Evolutionary conservation across 257 asterid genomes (phyloP).

Genomic region (Craterostigma plantagineum): DNA sequence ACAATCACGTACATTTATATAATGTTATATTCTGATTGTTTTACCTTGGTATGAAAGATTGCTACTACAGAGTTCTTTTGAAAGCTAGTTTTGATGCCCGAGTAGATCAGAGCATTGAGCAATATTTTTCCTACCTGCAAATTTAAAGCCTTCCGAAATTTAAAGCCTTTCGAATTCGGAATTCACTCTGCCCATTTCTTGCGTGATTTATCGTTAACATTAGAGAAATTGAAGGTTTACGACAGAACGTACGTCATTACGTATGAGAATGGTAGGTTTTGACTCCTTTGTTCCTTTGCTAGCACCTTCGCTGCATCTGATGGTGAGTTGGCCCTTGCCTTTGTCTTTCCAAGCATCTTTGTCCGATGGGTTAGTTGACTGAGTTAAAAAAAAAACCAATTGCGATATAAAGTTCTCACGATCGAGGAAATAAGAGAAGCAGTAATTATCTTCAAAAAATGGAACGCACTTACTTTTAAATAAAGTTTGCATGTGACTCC

Average conservation of each 20-base stretch:
- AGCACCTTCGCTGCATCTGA: slow-evolving; percentile 80
- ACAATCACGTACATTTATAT: too few species aligned
- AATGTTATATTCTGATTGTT: slow-evolving; percentile 4
- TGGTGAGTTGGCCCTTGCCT: slow-evolving; percentile 75
- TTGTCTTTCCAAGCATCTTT: slow-evolving; percentile 82
- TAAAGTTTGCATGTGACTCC: slow-evolving; percentile 93
- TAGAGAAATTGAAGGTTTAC: too few species aligned
- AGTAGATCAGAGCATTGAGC: slow-evolving; percentile 74
- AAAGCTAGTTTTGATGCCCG: slow-evolving; percentile 68
- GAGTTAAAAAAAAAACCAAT: slow-evolving; percentile 10
- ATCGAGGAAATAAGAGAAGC: too few species aligned
- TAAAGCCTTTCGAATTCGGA: too few species aligned
- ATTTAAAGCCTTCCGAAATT: too few species aligned
- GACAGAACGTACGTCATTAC: slow-evolving; percentile 67
- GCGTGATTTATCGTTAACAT: too few species aligned
- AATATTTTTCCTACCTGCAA: slow-evolving; percentile 67
- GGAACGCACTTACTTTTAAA: slow-evolving; percentile 41
- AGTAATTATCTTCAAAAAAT: too few species aligned
- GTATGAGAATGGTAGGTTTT: slow-evolving; percentile 70
- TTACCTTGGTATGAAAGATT: slow-evolving; percentile 59
- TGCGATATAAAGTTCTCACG: too few species aligned
- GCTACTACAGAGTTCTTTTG: slow-evolving; percentile 70
- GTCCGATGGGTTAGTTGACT: slow-evolving; percentile 76
- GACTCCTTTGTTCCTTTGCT: slow-evolving; percentile 80
- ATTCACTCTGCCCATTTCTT: too few species aligned